Base-by-base conservation (phyloP, 2,329 filamentous ascomycete species). In the Alternaria burnsii region DNA sequence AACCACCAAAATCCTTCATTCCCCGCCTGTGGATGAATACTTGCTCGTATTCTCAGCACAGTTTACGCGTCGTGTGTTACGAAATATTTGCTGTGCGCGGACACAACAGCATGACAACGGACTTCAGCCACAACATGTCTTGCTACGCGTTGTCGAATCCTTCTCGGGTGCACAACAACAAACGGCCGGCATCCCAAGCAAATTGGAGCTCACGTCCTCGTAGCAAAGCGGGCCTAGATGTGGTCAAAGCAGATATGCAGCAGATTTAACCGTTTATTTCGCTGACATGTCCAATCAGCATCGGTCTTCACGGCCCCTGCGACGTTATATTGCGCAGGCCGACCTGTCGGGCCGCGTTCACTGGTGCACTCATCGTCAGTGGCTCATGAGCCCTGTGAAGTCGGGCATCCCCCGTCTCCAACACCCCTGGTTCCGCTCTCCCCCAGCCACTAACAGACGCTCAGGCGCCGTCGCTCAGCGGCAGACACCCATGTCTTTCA, bases 231-330 rank as follows among this genome's bases (percentile, higher is more conserved):
- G 68, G 53, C 67, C 65, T 63, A 52, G 36, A 44, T 48, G 60
- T 58, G 68, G 55, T 59, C 67, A 58, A 34, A 62, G 65, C 69
- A 58, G 52, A 32, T 42, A 55, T 63, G 59, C 65, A 65, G 70
- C 72, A 68, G 66, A 76, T 75, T 76, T 72, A 74, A 68, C 75
- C 74, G 70, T 74, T 70, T 72, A 71, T 75, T 61, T 75, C 63
- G 42, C 51, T 28, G 24, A 36, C 28, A 9, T 16, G 56, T 54
- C 75, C 73, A 77, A 72, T 76, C 69, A 73, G 10, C 52, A 41
- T 10, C 24, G 14, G 16, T 41, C 22, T 50, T 47, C 62, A 56
- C 54, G 20, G 56, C 63, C 71, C 73, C 73, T 76, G 73, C 63
- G 60, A 61, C 68, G 63, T 71, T 72, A 72, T 69, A 70, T 75